Base-by-base conservation (phyloP, 768 basidiomycete species). In the Leccinum arenicola region DNA sequence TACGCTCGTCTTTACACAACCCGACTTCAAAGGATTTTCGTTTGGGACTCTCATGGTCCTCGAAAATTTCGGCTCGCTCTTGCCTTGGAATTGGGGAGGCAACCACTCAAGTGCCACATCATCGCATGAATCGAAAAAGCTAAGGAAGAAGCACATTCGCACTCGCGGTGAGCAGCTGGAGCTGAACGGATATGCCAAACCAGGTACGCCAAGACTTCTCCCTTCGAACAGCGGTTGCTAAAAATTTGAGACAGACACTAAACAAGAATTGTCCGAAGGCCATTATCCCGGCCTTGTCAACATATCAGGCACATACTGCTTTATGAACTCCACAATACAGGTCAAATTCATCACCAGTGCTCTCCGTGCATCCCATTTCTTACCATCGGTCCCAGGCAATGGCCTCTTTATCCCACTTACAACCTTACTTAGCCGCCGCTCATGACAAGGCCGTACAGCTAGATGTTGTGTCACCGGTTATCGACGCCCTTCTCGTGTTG, bases 301-400 rank as follows among this genome's bases (percentile, higher is more conserved):
- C 68, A 88, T 95, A 38, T 95, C 94, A 9, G 95, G 95, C 11
- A 96, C 94, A 54, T 91, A 96, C 64, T 98, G 96, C 70, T 98
- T 97, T 78, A 91, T 98, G 87, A 96, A 98, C 71, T 95, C 96
- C 12, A 94, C 94, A 3, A 77, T 98, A 10, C 96, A 98, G 83
- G 92, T 84, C 66, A 70, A 45, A 70, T 68, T 64, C 53, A 31
- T 15, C 15, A 29, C 51, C 54, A 51, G 52, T 11, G 0, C 19
- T 53, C 0, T 29, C 38, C 29, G 27, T 48, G 17, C 58, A 55
- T 53, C 31, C 50, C 50, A 53, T 66, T 54, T 60, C 64, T 72
- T 40, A 66, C 55, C 33, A n/a, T 52, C 29, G 6, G 21, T 35
- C 35, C 21, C 64, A 95, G 93, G 93, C 95, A 40, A 77, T 98